Percentiles rank a stretch among this genome's conserved stretches.
phyloP scores from a whole-genome alignment of 768 basidiomycete species.

The Suillus discolor region DNA sequence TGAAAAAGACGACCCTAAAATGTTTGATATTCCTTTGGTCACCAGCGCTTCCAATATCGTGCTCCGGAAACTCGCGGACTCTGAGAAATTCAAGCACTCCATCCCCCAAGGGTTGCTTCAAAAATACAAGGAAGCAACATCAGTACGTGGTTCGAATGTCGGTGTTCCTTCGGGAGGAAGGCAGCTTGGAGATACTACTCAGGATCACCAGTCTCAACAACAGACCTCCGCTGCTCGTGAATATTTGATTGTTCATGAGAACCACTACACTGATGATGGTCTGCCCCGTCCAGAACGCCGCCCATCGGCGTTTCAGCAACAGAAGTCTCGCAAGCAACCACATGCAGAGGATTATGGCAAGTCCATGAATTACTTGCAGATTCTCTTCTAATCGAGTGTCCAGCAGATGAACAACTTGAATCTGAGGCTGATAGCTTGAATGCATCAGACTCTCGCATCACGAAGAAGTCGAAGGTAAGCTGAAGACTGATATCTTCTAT shows the following conservation, averaged over 20 bases:
- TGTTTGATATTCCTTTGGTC: neutral
- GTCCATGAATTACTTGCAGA: neutral
- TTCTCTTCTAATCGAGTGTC: neutral
- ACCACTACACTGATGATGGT: neutral
- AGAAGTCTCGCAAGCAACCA: neutral
- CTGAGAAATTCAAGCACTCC: neutral
- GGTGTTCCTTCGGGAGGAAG: neutral
- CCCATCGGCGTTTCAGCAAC: neutral
- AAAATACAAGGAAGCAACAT: neutral
- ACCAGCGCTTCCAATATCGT: neutral
- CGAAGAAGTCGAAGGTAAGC: neutral
- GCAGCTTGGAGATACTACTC: neutral
- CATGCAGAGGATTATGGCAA: neutral
- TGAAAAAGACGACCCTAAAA: neutral
- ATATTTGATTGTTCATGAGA: neutral
- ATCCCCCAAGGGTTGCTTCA: neutral
- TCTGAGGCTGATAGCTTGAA: neutral
- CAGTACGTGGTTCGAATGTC: neutral
- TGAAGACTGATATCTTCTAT: neutral
- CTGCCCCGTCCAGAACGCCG: neutral
- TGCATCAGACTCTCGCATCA: neutral
- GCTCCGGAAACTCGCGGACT: neutral
- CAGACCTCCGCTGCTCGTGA: neutral
- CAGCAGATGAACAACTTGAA: neutral
- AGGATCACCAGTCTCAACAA: neutral